Evolutionary conservation across 179 eudicot species (phyloP).

Genomic region (Spergularia azorica): DNA sequence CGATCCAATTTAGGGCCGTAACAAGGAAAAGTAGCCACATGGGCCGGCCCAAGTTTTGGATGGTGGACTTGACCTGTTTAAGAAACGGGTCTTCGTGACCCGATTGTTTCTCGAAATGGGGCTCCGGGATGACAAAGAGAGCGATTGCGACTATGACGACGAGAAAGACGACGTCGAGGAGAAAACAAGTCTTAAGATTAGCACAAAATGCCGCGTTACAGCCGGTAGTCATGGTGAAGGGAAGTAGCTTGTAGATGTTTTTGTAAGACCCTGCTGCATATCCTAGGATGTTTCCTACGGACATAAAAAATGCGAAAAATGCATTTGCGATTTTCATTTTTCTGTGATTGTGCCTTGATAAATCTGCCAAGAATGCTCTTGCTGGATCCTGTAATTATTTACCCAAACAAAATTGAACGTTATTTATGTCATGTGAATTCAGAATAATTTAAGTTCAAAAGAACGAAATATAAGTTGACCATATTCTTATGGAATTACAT

Average conservation of each 20-base stretch:
- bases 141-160: slow-evolving; percentile 21
- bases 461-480: too few species aligned
- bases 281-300: slow-evolving; percentile 44
- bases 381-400: slow-evolving; percentile 31
- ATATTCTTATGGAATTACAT: too few species aligned
- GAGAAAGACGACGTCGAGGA: slow-evolving; percentile 35
- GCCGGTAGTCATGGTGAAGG: slow-evolving; percentile 38
- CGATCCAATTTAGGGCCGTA: slow-evolving; percentile 55
- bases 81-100: slow-evolving; percentile 27
- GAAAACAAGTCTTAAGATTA: slow-evolving; percentile 44
- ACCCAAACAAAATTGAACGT: neutral
- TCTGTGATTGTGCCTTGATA: slow-evolving; percentile 33
- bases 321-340: slow-evolving; percentile 49
- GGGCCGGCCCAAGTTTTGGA: slow-evolving; percentile 40
- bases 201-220: slow-evolving; percentile 43
- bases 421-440: too few species aligned
- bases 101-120: neutral
- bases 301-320: slow-evolving; percentile 48
- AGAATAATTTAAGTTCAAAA: too few species aligned
- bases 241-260: slow-evolving; percentile 25
- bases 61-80: slow-evolving; percentile 29
- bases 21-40: slow-evolving; percentile 54
- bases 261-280: slow-evolving; percentile 42
- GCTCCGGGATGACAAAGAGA: slow-evolving; percentile 20
- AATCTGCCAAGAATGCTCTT: slow-evolving; percentile 46